Evolutionary conservation across 257 asterid genomes (phyloP).

Genomic region (Dorcoceras hygrometricum): DNA sequence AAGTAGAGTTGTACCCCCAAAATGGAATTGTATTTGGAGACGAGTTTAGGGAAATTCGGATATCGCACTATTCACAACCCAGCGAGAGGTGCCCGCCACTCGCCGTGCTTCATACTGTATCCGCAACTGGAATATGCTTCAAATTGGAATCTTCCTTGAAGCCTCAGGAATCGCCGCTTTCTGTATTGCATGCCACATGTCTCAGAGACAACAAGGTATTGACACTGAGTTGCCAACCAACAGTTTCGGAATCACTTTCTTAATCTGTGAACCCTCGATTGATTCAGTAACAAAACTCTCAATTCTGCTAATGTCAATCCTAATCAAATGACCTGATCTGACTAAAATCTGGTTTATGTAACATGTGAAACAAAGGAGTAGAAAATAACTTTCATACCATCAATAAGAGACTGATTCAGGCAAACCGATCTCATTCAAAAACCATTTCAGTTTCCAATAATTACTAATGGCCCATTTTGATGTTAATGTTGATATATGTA

Average conservation of each 20-base stretch:
- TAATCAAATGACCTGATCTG: not conserved
- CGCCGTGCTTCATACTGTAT: conserved; percentile 75
- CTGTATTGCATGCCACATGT: conserved; percentile 79
- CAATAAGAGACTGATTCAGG: conserved; percentile 1
- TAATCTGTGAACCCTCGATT: conserved; percentile 8
- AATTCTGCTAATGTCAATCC: not conserved
- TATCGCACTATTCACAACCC: conserved; percentile 66
- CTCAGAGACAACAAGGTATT: conserved; percentile 96
- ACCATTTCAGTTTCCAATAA: conserved; percentile 10
- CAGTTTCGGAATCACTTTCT: conserved; percentile 26
- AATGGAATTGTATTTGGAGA: conserved; percentile 52
- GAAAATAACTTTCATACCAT: conserved; percentile 9
- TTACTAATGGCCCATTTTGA: not conserved
- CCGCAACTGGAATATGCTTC: conserved; percentile 59
- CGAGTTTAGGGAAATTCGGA: conserved; percentile 61
- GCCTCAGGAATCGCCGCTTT: conserved; percentile 69
- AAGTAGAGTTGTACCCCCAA: conserved; percentile 57
- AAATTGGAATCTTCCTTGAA: conserved; percentile 67
- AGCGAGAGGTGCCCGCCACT: conserved; percentile 96
- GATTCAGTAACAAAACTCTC: not conserved
- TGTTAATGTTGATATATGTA: not conserved
- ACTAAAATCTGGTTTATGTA: conserved; percentile 2
- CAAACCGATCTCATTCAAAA: conserved; percentile 12
- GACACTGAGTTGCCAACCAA: conserved; percentile 34
- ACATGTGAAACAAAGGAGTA: not conserved